Evolutionary conservation across 1,284 basidiomycete genomes (phyloP).

Genomic region (Fomitiporia mediterranea): DNA sequence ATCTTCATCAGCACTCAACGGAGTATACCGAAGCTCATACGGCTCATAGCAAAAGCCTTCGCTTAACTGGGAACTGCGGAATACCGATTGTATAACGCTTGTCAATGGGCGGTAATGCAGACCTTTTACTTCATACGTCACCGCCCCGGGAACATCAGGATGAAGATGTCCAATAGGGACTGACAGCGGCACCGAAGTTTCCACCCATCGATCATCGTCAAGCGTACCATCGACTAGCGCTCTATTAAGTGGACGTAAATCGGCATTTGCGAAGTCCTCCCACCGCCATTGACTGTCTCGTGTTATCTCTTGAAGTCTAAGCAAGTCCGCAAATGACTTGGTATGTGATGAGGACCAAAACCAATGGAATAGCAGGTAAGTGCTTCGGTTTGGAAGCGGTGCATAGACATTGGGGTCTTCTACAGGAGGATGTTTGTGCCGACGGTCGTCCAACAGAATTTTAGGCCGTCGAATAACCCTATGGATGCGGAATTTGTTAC

Average conservation of each 20-base stretch:
- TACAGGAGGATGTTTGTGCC: background rate
- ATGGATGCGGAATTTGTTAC: background rate
- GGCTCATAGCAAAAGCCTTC: slow-evolving; percentile 17
- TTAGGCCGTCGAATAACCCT: background rate
- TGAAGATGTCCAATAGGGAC: background rate
- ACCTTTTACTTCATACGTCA: background rate
- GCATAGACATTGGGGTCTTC: background rate
- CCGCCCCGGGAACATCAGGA: background rate
- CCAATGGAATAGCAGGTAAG: background rate
- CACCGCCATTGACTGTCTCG: background rate
- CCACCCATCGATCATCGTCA: slow-evolving; percentile 4
- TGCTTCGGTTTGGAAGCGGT: background rate
- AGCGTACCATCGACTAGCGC: background rate
- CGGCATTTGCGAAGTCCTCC: background rate
- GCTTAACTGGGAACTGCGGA: background rate
- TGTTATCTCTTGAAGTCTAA: background rate
- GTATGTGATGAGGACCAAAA: background rate
- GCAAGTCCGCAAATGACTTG: background rate
- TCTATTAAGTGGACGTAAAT: background rate
- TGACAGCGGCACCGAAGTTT: background rate
- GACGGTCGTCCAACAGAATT: background rate
- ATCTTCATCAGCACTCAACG: background rate
- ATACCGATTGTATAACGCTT: slow-evolving; percentile 9
- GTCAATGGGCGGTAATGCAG: slow-evolving; percentile 13
- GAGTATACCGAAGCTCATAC: background rate